A percentile compares a stretch with the other conserved stretches of the same genome.
Evolutionary conservation across 2,329 filamentous ascomycete genomes (phyloP).

Genomic region (Fusarium solani-melongenae): DNA sequence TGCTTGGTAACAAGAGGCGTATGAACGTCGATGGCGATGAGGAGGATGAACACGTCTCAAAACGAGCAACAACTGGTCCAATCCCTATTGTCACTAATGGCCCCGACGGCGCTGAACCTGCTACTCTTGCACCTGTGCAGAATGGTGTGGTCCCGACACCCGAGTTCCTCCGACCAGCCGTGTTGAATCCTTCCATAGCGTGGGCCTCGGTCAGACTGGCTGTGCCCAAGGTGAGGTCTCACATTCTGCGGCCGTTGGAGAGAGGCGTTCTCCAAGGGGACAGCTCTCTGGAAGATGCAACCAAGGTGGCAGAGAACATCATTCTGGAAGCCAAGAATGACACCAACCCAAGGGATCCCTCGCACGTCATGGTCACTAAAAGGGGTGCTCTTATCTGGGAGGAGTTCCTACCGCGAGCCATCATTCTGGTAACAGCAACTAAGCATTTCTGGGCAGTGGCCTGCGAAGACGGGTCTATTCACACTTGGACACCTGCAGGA

Average conservation of each 20-base stretch:
- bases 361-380: conserved; percentile 83
- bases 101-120: conserved; percentile 80
- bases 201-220: conserved; percentile 87
- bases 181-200: conserved; percentile 83
- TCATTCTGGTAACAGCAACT: conserved; percentile 92
- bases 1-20: conserved; percentile 94
- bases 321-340: conserved; percentile 93
- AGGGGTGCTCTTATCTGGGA: conserved; percentile 89
- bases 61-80: conserved; percentile 72
- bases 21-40: conserved; percentile 81
- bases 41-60: conserved; percentile 67
- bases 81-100: conserved; percentile 81
- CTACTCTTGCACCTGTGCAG: conserved; percentile 68
- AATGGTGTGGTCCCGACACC: conserved; percentile 76
- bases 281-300: conserved; percentile 67
- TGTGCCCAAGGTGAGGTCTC: conserved; percentile 84
- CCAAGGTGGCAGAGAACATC: conserved; percentile 73
- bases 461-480: conserved; percentile 91
- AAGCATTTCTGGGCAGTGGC: conserved; percentile 91
- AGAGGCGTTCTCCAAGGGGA: conserved; percentile 67
- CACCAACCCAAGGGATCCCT: conserved; percentile 79
- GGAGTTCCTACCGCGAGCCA: conserved; percentile 87
- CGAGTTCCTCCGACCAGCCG: conserved; percentile 87
- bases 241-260: conserved; percentile 86
- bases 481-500: conserved; percentile 93